Evolutionary conservation across 768 basidiomycete species (phyloP).

Genomic region (Sutorius australiensis): DNA sequence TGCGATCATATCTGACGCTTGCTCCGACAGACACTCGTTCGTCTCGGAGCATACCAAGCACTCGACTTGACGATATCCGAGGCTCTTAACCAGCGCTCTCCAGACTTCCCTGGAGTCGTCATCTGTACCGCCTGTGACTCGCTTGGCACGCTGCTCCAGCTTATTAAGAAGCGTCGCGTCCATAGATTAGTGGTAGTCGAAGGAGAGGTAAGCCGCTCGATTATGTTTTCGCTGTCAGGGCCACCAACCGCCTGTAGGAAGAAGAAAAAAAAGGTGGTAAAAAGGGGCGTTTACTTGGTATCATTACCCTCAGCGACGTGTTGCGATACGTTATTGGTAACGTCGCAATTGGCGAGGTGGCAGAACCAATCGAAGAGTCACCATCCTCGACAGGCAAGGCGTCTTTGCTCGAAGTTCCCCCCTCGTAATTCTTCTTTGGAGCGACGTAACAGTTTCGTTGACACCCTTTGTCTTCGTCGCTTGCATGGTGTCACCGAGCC

Average conservation of each 20-base stretch:
- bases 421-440: conserved; percentile 7
- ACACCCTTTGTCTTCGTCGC: conserved; percentile 1
- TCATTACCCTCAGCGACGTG: conserved; percentile 88
- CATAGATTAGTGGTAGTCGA: conserved; percentile 95
- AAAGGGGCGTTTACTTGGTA: conserved; percentile 78
- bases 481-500: conserved; percentile 1
- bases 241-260: conserved; percentile 45
- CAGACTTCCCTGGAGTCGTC: conserved; percentile 96
- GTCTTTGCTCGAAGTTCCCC: conserved; percentile 16
- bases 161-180: conserved; percentile 90
- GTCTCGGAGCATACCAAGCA: conserved; percentile 92
- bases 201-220: conserved; percentile 58
- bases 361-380: conserved; percentile 34
- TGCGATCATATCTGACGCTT: conserved; percentile 2
- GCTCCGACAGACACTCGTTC: conserved; percentile 75
- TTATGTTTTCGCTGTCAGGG: not conserved
- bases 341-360: conserved; percentile 46
- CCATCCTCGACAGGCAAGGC: conserved; percentile 9
- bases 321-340: conserved; percentile 77
- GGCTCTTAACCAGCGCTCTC: conserved; percentile 86
- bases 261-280: conserved; percentile 77
- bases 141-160: conserved; percentile 81
- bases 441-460: not conserved
- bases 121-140: conserved; percentile 93
- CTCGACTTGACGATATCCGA: conserved; percentile 91